phyloP scores from a whole-genome alignment of 2,329 filamentous ascomycete species.

The Dryadomyces quercus-mongolicae region DNA sequence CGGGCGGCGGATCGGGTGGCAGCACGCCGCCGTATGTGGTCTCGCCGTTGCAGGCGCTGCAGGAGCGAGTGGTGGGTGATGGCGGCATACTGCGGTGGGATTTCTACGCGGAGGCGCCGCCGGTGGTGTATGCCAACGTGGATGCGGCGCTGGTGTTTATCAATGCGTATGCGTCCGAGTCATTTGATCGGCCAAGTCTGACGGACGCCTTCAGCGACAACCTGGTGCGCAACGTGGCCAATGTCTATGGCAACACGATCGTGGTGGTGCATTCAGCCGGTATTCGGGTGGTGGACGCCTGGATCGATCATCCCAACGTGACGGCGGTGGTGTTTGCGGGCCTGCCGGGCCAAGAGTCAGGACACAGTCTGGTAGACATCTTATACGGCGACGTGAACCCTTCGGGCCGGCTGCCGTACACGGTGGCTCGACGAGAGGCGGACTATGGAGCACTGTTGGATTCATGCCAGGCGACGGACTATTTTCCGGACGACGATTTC shows the following conservation, averaged over 20 bases:
- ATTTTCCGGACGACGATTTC: constrained; percentile 42
- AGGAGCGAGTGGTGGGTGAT: constrained; percentile 32
- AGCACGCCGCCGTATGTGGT: constrained; percentile 32
- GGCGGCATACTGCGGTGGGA: constrained; percentile 48
- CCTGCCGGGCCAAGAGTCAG: constrained; percentile 49
- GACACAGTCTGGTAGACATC: constrained; percentile 46
- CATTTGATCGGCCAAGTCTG: constrained; percentile 53
- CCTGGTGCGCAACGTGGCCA: constrained; percentile 40
- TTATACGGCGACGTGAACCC: constrained; percentile 49
- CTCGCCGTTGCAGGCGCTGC: constrained; percentile 44
- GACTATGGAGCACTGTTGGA: constrained; percentile 35
- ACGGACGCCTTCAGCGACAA: constrained; percentile 56
- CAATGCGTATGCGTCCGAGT: constrained; percentile 66
- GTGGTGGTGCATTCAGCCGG: constrained; percentile 57
- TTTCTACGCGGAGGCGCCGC: constrained; percentile 31
- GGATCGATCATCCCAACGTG: constrained; percentile 43
- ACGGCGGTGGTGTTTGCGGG: constrained; percentile 49
- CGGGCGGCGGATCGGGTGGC: constrained; percentile 38
- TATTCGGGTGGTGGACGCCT: constrained; percentile 46
- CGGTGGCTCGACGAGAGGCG: constrained; percentile 34
- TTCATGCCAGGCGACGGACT: constrained; percentile 18
- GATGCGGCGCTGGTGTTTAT: constrained; percentile 56
- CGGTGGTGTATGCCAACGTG: constrained; percentile 27
- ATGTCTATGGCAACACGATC: constrained; percentile 44
- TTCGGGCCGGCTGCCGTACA: constrained; percentile 45